Evolutionary conservation across 1,284 basidiomycete genomes (phyloP).

Genomic region (Rhodotorula sp.): DNA sequence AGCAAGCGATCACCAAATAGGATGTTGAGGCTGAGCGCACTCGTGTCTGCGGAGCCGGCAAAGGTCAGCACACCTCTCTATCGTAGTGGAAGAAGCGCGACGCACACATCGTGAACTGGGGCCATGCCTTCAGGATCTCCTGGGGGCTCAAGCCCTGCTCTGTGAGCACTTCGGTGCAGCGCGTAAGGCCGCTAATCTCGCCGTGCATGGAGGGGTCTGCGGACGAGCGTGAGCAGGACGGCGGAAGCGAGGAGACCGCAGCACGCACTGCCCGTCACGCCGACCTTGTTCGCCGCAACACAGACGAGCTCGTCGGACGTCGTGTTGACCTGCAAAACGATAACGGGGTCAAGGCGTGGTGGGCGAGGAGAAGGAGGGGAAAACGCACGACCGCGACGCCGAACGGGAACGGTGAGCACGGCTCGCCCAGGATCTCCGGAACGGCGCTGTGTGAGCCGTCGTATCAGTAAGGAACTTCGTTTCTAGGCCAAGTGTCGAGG

Average conservation of each 20-base stretch:
- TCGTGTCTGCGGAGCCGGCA: background rate
- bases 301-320: constrained; percentile 46
- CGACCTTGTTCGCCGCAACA: constrained; percentile 43
- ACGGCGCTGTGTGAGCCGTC: constrained; percentile 8
- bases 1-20: too few species aligned
- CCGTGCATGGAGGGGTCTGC: constrained; percentile 45
- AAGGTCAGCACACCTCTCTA: background rate
- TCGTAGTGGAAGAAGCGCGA: background rate
- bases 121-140: constrained; percentile 44
- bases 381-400: constrained; percentile 37
- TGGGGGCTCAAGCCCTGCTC: constrained; percentile 37
- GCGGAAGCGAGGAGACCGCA: background rate
- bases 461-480: background rate
- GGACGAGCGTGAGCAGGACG: background rate
- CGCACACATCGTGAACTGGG: constrained; percentile 37
- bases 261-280: constrained; percentile 39
- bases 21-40: background rate
- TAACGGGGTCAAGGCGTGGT: background rate
- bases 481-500: too few species aligned
- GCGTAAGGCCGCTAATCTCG: constrained; percentile 43
- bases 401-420: constrained; percentile 37
- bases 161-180: constrained; percentile 42
- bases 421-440: constrained; percentile 28
- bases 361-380: background rate
- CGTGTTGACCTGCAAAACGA: constrained; percentile 39